These are phyloP conservation scores for Helminthosporium solani DNA, from an alignment of 2,329 filamentous ascomycete genomes.

Conservation along the genomic window DNA sequence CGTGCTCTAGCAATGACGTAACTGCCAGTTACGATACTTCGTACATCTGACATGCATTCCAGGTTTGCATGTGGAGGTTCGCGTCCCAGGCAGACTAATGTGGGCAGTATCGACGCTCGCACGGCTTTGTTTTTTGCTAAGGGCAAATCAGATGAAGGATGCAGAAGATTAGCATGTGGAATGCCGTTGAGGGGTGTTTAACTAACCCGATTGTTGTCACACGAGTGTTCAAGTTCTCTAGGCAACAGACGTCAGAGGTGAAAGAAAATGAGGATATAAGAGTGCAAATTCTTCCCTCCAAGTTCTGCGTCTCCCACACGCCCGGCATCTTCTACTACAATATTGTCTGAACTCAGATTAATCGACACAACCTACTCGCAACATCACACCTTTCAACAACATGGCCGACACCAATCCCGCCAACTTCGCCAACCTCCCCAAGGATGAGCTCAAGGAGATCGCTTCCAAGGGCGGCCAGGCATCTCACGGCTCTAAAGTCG, in stretches of 20 bases:
- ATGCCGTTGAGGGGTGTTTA: conserved; percentile 9
- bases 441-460: conserved; percentile 52
- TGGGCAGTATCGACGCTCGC: neutral
- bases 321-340: neutral
- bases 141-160: conserved; percentile 7
- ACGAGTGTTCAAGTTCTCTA: conserved; percentile 10
- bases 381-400: conserved; percentile 4
- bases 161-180: conserved; percentile 2
- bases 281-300: neutral
- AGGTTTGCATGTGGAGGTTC: neutral
- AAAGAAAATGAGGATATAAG: conserved; percentile 8
- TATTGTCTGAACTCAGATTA: neutral
- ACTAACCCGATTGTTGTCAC: conserved; percentile 1
- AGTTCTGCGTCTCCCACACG: neutral
- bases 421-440: conserved; percentile 56
- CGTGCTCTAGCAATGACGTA: conserved; percentile 3
- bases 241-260: conserved; percentile 25
- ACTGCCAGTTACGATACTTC: neutral
- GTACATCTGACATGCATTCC: too few species aligned
- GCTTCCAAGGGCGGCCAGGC: conserved; percentile 53
- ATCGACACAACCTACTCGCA: neutral
- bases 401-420: conserved; percentile 50
- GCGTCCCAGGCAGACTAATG: neutral
- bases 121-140: neutral
- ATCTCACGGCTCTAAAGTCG: conserved; percentile 28